phyloP scores from a whole-genome alignment of 2,329 filamentous ascomycete genomes.

The Fusarium lateritium region DNA sequence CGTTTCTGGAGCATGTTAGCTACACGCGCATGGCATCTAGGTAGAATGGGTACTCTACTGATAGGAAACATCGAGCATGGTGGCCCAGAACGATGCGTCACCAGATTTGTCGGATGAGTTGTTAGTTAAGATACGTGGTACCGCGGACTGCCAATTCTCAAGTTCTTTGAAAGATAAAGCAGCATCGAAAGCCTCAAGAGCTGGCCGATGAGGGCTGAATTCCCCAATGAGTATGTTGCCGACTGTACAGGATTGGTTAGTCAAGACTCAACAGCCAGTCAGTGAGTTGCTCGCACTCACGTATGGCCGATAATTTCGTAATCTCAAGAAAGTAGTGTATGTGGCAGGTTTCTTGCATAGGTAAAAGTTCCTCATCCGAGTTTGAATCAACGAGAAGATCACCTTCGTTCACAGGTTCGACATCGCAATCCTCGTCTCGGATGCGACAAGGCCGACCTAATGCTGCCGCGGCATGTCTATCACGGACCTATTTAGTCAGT shows the following conservation, averaged over 20 bases:
- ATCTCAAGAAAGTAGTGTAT: constrained; percentile 26
- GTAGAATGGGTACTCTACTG: neutral
- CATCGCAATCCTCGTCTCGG: constrained; percentile 31
- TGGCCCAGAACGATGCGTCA: constrained; percentile 20
- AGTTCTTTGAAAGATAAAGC: neutral
- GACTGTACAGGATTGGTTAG: neutral
- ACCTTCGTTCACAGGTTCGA: constrained; percentile 6
- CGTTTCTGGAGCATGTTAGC: neutral
- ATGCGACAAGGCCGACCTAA: constrained; percentile 25
- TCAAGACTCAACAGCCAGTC: too few species aligned
- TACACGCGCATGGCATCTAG: too few species aligned
- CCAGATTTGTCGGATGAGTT: neutral
- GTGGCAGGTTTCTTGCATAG: constrained; percentile 7
- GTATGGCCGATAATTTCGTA: constrained; percentile 6
- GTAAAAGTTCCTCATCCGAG: neutral
- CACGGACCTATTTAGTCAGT: constrained; percentile 4
- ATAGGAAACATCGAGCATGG: constrained; percentile 18
- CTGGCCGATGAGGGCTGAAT: constrained; percentile 17
- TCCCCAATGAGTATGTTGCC: constrained; percentile 28
- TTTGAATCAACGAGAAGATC: constrained; percentile 13
- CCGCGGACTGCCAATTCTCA: neutral
- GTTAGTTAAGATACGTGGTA: neutral
- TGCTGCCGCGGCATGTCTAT: constrained; percentile 15
- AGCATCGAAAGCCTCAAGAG: neutral
- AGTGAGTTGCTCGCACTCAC: neutral